Conservation (phyloP, 805 yeast species). For the Priceomyces haplophilus region DNA sequence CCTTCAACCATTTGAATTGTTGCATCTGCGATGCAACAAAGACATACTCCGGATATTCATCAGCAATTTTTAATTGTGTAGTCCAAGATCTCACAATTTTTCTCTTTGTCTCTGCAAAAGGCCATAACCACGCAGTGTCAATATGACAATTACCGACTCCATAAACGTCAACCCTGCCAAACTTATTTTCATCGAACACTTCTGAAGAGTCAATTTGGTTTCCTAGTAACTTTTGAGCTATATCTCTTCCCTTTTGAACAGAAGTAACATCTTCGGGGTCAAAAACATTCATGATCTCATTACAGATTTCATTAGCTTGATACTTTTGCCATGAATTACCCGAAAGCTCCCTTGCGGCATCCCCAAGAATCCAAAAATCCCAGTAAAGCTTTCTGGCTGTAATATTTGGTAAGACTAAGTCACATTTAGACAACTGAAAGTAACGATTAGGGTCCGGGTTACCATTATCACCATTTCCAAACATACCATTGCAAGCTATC, state of each 20-base stretch:
- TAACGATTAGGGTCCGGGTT: conserved; percentile 67
- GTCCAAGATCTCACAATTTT: conserved; percentile 95
- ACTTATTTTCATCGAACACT: conserved; percentile 51
- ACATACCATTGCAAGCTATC: conserved; percentile 93
- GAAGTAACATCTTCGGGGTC: conserved; percentile 65
- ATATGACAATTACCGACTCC: conserved; percentile 95
- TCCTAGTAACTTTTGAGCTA: conserved; percentile 68
- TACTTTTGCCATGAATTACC: conserved; percentile 78
- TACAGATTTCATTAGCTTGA: conserved; percentile 76
- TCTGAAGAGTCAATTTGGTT: conserved; percentile 56
- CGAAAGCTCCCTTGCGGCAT: conserved; percentile 84
- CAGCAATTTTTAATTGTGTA: conserved; percentile 80
- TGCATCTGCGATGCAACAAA: conserved; percentile 96
- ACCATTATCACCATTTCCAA: conserved; percentile 63
- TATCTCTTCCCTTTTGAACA: conserved; percentile 58
- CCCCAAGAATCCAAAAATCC: conserved; percentile 87
- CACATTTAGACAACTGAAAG: conserved; percentile 67
- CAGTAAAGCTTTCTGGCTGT: conserved; percentile 73
- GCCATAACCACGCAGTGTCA: conserved; percentile 99
- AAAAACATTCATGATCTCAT: conserved; percentile 77
- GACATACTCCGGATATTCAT: conserved; percentile 85
- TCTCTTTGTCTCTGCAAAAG: conserved; percentile 94
- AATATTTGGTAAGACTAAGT: conserved; percentile 74
- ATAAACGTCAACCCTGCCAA: conserved; percentile 54
- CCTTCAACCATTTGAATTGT: conserved; percentile 87